A percentile compares a stretch with the other conserved stretches of the same genome.
Conservation (phyloP, 2,329 filamentous ascomycete genomes). For the Plectosphaerella cucumerina region DNA sequence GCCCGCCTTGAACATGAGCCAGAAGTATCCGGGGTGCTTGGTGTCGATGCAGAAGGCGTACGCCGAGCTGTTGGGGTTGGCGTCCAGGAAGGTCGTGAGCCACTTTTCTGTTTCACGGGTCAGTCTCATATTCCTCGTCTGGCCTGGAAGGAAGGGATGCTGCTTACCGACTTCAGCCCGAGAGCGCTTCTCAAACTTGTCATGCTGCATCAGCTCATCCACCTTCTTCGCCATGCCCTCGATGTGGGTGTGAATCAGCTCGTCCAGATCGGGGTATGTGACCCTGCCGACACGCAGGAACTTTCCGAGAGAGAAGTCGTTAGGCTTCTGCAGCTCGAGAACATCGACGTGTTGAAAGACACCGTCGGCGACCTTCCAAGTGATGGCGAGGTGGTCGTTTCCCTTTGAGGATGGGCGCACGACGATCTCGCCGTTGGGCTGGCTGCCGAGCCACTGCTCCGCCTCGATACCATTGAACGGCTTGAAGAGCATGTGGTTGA, state of each 20-base stretch:
- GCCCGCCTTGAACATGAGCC: slow-evolving; percentile 92
- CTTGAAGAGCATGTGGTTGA: slow-evolving; percentile 95
- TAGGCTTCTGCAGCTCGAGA: slow-evolving; percentile 93
- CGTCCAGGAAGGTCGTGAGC: slow-evolving; percentile 92
- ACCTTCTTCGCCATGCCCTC: slow-evolving; percentile 98
- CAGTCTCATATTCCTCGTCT: neutral
- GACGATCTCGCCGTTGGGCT: slow-evolving; percentile 83
- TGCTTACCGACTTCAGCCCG: slow-evolving; percentile 72
- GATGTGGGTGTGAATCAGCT: slow-evolving; percentile 94
- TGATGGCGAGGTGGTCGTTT: slow-evolving; percentile 90
- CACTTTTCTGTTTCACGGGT: slow-evolving; percentile 67
- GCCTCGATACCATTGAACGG: slow-evolving; percentile 90
- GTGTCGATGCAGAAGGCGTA: slow-evolving; percentile 95
- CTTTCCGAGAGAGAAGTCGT: slow-evolving; percentile 88
- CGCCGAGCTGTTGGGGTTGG: slow-evolving; percentile 88
- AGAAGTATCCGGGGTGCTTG: slow-evolving; percentile 91
- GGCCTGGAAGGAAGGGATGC: neutral
- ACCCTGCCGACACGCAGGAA: slow-evolving; percentile 84
- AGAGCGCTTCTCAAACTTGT: slow-evolving; percentile 76
- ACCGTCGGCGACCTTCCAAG: slow-evolving; percentile 95
- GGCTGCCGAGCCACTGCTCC: slow-evolving; percentile 86
- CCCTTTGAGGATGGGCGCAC: slow-evolving; percentile 95
- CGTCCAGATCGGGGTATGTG: slow-evolving; percentile 92
- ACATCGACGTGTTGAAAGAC: slow-evolving; percentile 99
- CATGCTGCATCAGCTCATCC: slow-evolving; percentile 89